These are phyloP conservation scores for Monosporascus sp. DNA, from an alignment of 2,329 filamentous ascomycete species.

Conservation along the genomic window DNA sequence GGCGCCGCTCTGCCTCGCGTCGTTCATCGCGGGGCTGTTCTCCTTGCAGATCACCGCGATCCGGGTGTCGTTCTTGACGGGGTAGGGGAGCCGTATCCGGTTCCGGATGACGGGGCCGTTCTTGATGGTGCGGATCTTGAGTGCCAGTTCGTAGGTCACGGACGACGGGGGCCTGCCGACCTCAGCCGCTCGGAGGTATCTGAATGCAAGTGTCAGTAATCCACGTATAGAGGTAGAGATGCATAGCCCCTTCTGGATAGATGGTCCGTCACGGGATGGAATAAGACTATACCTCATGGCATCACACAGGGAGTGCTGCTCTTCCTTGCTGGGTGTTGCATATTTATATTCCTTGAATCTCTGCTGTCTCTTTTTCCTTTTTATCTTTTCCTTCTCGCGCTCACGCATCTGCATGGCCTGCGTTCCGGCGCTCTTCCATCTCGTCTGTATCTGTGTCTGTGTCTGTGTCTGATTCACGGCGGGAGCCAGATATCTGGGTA, in stretches of 20 bases:
- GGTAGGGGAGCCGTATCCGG: conserved; percentile 81
- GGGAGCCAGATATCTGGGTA: conserved; percentile 47
- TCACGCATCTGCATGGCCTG: conserved; percentile 31
- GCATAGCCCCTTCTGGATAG: not conserved
- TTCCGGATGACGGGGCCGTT: conserved; percentile 84
- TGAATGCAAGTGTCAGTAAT: conserved; percentile 30
- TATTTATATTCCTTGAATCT: conserved; percentile 60
- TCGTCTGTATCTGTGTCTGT: conserved; percentile 32
- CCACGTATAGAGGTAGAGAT: conserved; percentile 8
- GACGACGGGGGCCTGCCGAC: conserved; percentile 70
- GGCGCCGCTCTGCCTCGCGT: conserved; percentile 74
- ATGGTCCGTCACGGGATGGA: conserved; percentile 14
- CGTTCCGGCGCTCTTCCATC: conserved; percentile 32
- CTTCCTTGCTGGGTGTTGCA: conserved; percentile 56
- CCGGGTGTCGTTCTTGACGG: conserved; percentile 80
- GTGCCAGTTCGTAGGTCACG: conserved; percentile 82
- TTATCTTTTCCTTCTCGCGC: conserved; percentile 46
- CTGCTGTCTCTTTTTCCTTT: conserved; percentile 59
- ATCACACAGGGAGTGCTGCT: conserved; percentile 80
- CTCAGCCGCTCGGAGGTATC: conserved; percentile 87
- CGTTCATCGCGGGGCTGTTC: conserved; percentile 65
- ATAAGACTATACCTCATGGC: conserved; percentile 67
- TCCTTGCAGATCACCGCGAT: conserved; percentile 92
- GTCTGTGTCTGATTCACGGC: conserved; percentile 13
- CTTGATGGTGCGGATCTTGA: conserved; percentile 78